phyloP scores from a whole-genome alignment of 306 rosid species.

The Lablab purpureus region DNA sequence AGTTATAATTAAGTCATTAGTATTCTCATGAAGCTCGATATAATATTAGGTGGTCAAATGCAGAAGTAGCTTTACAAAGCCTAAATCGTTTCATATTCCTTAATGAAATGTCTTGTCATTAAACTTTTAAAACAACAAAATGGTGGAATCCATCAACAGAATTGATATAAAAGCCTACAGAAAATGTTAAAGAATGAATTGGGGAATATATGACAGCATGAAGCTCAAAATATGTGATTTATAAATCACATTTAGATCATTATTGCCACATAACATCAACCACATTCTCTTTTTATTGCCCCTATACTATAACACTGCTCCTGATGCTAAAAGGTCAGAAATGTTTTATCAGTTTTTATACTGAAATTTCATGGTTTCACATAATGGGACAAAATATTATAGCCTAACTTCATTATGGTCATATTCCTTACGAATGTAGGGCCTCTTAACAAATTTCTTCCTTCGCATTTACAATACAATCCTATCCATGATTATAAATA shows the following conservation, averaged over 20 bases:
- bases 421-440: neutral
- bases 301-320: neutral
- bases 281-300: neutral
- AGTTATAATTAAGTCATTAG: neutral
- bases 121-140: neutral
- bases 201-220: neutral
- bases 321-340: neutral
- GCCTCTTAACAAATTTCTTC: neutral
- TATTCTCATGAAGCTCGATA: neutral
- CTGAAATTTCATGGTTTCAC: conserved; percentile 24
- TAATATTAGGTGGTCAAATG: neutral
- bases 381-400: neutral
- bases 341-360: conserved; percentile 4
- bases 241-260: neutral
- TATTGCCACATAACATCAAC: too few species aligned
- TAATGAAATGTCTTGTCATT: conserved; percentile 6
- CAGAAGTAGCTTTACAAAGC: neutral
- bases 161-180: neutral
- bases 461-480: neutral
- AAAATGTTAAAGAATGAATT: neutral
- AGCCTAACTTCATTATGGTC: neutral
- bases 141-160: neutral
- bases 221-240: neutral
- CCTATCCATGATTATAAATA: conserved; percentile 25
- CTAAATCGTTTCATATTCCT: conserved; percentile 2